A percentile compares a stretch with the other conserved stretches of the same genome.
Conservation (phyloP, 2,329 filamentous ascomycete species). For the Epichloe sibirici region DNA sequence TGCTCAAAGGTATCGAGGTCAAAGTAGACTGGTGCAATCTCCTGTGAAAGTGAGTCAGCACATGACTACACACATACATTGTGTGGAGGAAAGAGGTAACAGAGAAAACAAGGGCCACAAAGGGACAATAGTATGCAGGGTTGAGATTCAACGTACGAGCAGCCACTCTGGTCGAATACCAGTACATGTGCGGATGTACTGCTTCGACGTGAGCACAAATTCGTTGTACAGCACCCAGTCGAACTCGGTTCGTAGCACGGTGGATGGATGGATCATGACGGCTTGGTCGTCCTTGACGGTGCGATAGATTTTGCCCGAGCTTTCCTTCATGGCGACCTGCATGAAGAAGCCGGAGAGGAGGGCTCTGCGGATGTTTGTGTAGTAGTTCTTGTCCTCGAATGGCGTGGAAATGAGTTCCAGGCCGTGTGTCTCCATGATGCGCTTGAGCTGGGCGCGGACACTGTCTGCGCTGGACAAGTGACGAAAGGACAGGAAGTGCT, state of each 20-base stretch:
- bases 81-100: not conserved
- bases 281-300: conserved; percentile 96
- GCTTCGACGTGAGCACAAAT: conserved; percentile 94
- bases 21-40: conserved; percentile 90
- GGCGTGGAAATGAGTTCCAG: conserved; percentile 78
- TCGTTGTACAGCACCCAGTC: conserved; percentile 99
- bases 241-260: conserved; percentile 73
- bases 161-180: conserved; percentile 91
- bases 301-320: conserved; percentile 76
- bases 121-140: not conserved
- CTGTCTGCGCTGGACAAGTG: conserved; percentile 88
- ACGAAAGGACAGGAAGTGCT: conserved; percentile 86
- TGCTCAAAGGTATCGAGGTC: conserved; percentile 73
- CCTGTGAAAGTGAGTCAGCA: conserved; percentile 35
- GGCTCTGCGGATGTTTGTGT: conserved; percentile 89
- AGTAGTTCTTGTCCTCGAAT: conserved; percentile 95
- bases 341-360: conserved; percentile 96
- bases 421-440: conserved; percentile 90
- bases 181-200: conserved; percentile 92
- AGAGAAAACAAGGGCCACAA: not conserved
- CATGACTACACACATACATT: not conserved
- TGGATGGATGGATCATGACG: conserved; percentile 87
- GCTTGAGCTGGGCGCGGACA: conserved; percentile 79
- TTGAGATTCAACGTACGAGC: conserved; percentile 43
- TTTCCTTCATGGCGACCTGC: conserved; percentile 94